Evolutionary conservation across 2,329 filamentous ascomycete species (phyloP).

Genomic region (Curvularia eragrostidis): DNA sequence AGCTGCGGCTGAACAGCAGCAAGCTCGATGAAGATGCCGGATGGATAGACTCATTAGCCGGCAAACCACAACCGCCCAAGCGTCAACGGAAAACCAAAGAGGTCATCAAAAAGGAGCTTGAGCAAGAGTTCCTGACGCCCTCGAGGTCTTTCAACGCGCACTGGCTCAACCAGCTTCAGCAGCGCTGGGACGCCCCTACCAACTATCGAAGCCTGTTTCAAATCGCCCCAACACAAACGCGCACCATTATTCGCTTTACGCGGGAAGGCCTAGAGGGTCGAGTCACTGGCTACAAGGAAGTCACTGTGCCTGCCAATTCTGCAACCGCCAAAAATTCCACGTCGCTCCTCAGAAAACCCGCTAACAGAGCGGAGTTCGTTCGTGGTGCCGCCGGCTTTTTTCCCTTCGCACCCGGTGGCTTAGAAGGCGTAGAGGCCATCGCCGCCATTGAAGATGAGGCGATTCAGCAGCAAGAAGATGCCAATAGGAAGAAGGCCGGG

Average conservation of each 20-base stretch:
- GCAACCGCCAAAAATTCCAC: slow-evolving; percentile 96
- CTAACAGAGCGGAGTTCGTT: slow-evolving; percentile 86
- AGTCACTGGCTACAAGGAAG: slow-evolving; percentile 92
- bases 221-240: slow-evolving; percentile 87
- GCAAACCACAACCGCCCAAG: slow-evolving; percentile 60
- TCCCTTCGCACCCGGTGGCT: slow-evolving; percentile 87
- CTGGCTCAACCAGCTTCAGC: slow-evolving; percentile 90
- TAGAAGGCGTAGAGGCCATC: slow-evolving; percentile 85
- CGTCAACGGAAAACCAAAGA: slow-evolving; percentile 62
- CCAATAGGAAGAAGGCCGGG: slow-evolving; percentile 51
- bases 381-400: slow-evolving; percentile 92
- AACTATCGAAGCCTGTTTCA: slow-evolving; percentile 86
- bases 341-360: slow-evolving; percentile 84
- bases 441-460: slow-evolving; percentile 83
- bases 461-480: slow-evolving; percentile 58
- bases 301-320: slow-evolving; percentile 87
- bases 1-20: slow-evolving; percentile 56
- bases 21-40: slow-evolving; percentile 26
- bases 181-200: slow-evolving; percentile 82
- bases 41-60: slow-evolving; percentile 67
- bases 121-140: slow-evolving; percentile 79
- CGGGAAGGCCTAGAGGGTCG: slow-evolving; percentile 90
- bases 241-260: slow-evolving; percentile 92
- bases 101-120: slow-evolving; percentile 73
- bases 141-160: slow-evolving; percentile 78